Evolutionary conservation across 2,329 filamentous ascomycete species (phyloP).

Genomic region (Nigrospora sphaerica): DNA sequence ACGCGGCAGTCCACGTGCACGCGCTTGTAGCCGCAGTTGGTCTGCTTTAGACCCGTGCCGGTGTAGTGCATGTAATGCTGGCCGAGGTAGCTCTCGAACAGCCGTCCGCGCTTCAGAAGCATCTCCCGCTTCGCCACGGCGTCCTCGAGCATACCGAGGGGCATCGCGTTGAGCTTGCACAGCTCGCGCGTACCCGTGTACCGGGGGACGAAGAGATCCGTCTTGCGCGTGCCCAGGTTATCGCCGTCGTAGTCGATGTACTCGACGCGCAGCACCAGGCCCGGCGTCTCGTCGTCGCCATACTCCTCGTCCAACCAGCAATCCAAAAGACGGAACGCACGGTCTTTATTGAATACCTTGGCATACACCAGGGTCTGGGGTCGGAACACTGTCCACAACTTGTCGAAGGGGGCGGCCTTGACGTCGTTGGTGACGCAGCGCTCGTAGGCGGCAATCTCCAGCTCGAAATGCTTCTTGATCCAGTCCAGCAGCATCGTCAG

Average conservation of each 20-base stretch:
- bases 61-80: conserved; percentile 26
- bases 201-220: conserved; percentile 15
- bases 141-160: conserved; percentile 19
- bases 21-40: conserved; percentile 7
- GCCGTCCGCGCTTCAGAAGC: conserved; percentile 22
- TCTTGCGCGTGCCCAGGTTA: conserved; percentile 17
- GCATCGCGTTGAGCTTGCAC: conserved; percentile 19
- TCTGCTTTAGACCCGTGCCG: conserved; percentile 16
- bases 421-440: conserved; percentile 14
- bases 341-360: conserved; percentile 15
- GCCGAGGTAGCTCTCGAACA: conserved; percentile 23
- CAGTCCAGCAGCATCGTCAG: conserved; percentile 19
- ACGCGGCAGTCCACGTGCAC: conserved; percentile 23
- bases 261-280: conserved; percentile 13
- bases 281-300: conserved; percentile 10
- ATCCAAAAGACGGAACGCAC: conserved; percentile 18
- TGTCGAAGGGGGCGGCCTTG: conserved; percentile 16
- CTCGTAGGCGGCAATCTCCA: conserved; percentile 17
- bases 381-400: conserved; percentile 22
- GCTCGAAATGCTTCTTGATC: conserved; percentile 25
- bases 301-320: conserved; percentile 15
- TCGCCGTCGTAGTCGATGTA: conserved; percentile 30
- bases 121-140: conserved; percentile 8
- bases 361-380: conserved; percentile 17
- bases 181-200: conserved; percentile 18